Evolutionary conservation across 495 filamentous ascomycete species (phyloP).

Genomic region (Glarea lozoyensis): DNA sequence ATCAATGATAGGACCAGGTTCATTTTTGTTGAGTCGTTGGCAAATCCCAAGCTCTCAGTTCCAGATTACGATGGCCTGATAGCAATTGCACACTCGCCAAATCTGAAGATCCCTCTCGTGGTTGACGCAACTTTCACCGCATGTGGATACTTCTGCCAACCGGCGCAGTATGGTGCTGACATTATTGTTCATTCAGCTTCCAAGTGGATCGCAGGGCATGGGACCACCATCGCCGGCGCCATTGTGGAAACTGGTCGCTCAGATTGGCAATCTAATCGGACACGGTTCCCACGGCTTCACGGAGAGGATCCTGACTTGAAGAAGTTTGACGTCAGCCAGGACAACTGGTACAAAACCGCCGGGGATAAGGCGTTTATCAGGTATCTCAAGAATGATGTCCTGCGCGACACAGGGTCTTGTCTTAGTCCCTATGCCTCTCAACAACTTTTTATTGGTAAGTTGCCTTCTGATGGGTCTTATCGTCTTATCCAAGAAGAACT

Average conservation of each 20-base stretch:
- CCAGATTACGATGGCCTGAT: slow-evolving; percentile 76
- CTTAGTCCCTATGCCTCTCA: slow-evolving; percentile 72
- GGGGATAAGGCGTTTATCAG: neutral
- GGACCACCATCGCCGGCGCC: slow-evolving; percentile 84
- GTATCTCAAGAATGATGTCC: slow-evolving; percentile 75
- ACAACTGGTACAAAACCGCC: neutral
- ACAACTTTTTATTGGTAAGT: slow-evolving; percentile 89
- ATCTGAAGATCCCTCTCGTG: slow-evolving; percentile 70
- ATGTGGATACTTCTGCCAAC: slow-evolving; percentile 77
- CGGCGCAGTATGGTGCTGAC: slow-evolving; percentile 84
- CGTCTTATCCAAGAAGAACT: too few species aligned
- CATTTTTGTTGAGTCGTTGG: slow-evolving; percentile 86
- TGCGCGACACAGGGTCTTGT: slow-evolving; percentile 89
- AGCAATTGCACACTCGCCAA: slow-evolving; percentile 65
- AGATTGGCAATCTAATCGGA: slow-evolving; percentile 80
- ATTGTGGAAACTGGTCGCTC: slow-evolving; percentile 88
- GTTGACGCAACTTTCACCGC: slow-evolving; percentile 97
- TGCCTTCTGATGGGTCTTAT: too few species aligned
- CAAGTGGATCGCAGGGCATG: slow-evolving; percentile 97
- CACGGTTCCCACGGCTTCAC: slow-evolving; percentile 83
- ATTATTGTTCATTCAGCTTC: slow-evolving; percentile 91
- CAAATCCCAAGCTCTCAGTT: slow-evolving; percentile 89
- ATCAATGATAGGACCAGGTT: slow-evolving; percentile 94
- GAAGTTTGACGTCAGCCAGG: slow-evolving; percentile 40
- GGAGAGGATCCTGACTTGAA: slow-evolving; percentile 83